Evolutionary conservation across 768 basidiomycete genomes (phyloP).

Genomic region (Termitomyces sp.): DNA sequence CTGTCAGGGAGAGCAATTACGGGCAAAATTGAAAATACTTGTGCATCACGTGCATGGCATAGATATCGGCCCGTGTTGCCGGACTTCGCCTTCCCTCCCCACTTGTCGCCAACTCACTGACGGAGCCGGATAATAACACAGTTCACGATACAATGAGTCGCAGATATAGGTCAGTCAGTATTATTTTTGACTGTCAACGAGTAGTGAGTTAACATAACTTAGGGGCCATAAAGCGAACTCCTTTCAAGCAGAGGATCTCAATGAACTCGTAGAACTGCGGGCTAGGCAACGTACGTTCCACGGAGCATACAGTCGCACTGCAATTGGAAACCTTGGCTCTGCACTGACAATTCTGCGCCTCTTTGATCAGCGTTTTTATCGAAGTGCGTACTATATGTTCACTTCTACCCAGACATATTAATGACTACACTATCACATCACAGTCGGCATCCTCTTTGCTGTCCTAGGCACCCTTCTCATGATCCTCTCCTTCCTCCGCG

Average conservation of each 20-base stretch:
- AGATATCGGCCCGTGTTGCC: not conserved
- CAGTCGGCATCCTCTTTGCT: conserved; percentile 59
- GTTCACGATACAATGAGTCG: conserved; percentile 7
- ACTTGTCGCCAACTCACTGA: not conserved
- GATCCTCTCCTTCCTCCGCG: conserved; percentile 50
- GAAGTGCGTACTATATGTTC: conserved; percentile 40
- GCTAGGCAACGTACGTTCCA: conserved; percentile 81
- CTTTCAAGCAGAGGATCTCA: conserved; percentile 45
- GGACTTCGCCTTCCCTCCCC: not conserved
- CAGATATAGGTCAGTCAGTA: conserved; percentile 7
- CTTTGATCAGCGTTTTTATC: conserved; percentile 71
- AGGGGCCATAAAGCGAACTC: conserved; percentile 46
- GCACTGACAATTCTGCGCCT: conserved; percentile 69
- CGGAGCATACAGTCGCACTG: conserved; percentile 75
- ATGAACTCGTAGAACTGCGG: conserved; percentile 66
- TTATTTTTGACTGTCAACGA: not conserved
- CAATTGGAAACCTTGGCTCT: conserved; percentile 69
- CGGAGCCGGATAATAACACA: not conserved
- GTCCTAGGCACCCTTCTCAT: conserved; percentile 58
- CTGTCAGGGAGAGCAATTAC: not conserved
- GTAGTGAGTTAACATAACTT: not conserved
- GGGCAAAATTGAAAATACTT: conserved; percentile 2
- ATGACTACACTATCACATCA: conserved; percentile 9
- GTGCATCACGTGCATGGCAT: conserved; percentile 3
- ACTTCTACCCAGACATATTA: not conserved